Evolutionary conservation across 371 early-diverging fungal species (phyloP).

Genomic region (Chytridium lagenaria): DNA sequence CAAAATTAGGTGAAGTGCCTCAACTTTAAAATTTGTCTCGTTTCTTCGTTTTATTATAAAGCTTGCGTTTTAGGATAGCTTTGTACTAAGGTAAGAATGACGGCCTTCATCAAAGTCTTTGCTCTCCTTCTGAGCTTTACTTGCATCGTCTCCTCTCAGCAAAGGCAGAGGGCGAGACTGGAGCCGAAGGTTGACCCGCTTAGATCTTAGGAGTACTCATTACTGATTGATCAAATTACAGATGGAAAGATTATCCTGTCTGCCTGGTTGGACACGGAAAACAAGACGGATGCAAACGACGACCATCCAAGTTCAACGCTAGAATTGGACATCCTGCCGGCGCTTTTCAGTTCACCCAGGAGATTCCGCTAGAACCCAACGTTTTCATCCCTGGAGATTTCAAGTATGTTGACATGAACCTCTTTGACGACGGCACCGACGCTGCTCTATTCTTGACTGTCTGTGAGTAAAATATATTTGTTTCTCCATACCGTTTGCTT

Average conservation of each 20-base stretch:
- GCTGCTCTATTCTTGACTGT: constrained; percentile 31
- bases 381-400: neutral
- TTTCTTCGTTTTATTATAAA: too few species aligned
- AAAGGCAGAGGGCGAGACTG: too few species aligned
- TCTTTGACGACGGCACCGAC: constrained; percentile 27
- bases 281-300: neutral
- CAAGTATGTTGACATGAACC: neutral
- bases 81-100: too few species aligned
- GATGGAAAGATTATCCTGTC: neutral
- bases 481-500: neutral
- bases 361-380: neutral
- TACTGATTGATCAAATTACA: too few species aligned
- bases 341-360: neutral
- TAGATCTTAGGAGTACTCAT: too few species aligned
- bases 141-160: too few species aligned
- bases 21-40: too few species aligned
- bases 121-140: too few species aligned
- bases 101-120: too few species aligned
- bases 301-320: neutral
- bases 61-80: too few species aligned
- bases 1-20: too few species aligned
- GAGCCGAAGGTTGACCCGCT: too few species aligned
- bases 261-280: neutral
- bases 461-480: constrained; percentile 16
- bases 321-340: neutral